Base-by-base conservation (phyloP, 768 basidiomycete species). In the Naganishia kalamii region DNA sequence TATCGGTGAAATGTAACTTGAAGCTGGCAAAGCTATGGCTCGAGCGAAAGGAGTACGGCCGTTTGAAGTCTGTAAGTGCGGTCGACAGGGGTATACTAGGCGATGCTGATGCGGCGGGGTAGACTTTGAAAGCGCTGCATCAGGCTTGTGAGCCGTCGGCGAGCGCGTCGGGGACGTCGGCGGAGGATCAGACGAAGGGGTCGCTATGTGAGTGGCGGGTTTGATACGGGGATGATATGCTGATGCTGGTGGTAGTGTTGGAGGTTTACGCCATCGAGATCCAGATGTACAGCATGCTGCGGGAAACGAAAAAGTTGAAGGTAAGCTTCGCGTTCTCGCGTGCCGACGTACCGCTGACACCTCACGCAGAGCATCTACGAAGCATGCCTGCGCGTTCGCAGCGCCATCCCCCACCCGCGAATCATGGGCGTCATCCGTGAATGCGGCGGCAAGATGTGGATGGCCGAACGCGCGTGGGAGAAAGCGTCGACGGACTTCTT, bases 391-490 rank as follows among this genome's bases (percentile, higher is more conserved):
- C 85, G 86, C 47, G 90, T 99, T 59, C 88, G 90, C 25, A 92
- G 91, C 8, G 96, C 96, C 11, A 97, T 99, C 67, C 92, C 96
- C 17, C 96, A 98, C 80, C 96, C 96, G 11, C 85, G 92, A 32
- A 97, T 98, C 73, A 93, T 97, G 88, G 96, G 94, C 46, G 91
- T 98, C 59, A 98, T 99, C 80, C 90, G 93, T 75, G 96, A 99
- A 78, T 98, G 94, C 70, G 96, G 96, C 17, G 96, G 96, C 2
- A 99, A 99, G 80, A 99, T 99, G 96, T 98, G 96, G 93, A 98
- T 99, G 96, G 92, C 90, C 65, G 96, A 98, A 83, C 89, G 94
- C 88, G 78, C 73, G 86, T 99, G 94, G 93, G 88, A 89, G 63
- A 86, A 90, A 64, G 96, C 96, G 0, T 93, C 91, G 68, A 90